Percentiles rank a stretch among this genome's conserved stretches.
phyloP scores from a whole-genome alignment of 495 filamentous ascomycete species.

The Hypoxylon lienhwacheense region DNA sequence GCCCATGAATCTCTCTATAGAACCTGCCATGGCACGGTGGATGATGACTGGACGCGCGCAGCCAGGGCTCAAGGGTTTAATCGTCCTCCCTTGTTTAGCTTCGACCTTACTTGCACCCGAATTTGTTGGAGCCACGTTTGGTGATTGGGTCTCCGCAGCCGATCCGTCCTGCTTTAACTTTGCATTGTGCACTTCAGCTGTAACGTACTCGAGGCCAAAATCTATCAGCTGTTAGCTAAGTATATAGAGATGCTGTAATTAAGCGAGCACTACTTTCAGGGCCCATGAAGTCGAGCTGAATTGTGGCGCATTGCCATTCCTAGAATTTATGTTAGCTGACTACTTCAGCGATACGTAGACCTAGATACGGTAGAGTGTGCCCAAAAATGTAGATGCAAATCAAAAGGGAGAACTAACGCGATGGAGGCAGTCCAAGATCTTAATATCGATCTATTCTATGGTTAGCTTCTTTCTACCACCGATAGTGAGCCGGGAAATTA shows the following conservation, averaged over 20 bases:
- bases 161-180: constrained; percentile 40
- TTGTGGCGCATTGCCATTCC: constrained; percentile 91
- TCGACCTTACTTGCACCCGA: constrained; percentile 39
- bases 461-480: not conserved
- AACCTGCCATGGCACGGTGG: constrained; percentile 91
- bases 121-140: constrained; percentile 37
- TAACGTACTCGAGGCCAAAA: constrained; percentile 83
- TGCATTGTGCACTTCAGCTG: constrained; percentile 46
- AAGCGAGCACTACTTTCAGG: constrained; percentile 22
- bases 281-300: constrained; percentile 90
- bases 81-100: constrained; percentile 40
- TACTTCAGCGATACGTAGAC: not conserved
- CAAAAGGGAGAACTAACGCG: constrained; percentile 42
- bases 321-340: constrained; percentile 37
- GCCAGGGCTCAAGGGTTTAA: constrained; percentile 62
- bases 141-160: constrained; percentile 17
- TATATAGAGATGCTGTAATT: not conserved
- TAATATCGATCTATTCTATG: constrained; percentile 75
- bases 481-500: not conserved
- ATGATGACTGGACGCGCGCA: constrained; percentile 95
- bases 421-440: constrained; percentile 71
- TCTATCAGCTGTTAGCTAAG: constrained; percentile 9
- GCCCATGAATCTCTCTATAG: constrained; percentile 91
- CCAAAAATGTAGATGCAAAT: not conserved
- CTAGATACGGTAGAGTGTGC: too few species aligned